A percentile compares a stretch with the other conserved stretches of the same genome.
Evolutionary conservation across 2,329 filamentous ascomycete species (phyloP).

Genomic region (Pseudogymnoascus sp.): DNA sequence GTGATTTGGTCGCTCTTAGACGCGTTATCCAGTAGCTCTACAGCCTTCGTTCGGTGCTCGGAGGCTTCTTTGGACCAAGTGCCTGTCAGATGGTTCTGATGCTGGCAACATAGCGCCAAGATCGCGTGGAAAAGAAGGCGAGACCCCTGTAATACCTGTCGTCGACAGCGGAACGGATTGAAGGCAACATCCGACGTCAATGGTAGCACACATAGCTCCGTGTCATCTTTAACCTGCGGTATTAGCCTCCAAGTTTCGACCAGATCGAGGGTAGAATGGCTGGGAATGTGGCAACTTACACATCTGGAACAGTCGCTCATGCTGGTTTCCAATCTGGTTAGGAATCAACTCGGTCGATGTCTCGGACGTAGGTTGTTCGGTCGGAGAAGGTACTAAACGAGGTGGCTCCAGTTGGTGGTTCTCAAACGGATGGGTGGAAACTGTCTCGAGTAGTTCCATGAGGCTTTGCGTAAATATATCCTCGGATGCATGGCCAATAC

Average conservation of each 20-base stretch:
- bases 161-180: slow-evolving; percentile 29
- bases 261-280: background rate
- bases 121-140: slow-evolving; percentile 29
- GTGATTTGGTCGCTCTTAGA: slow-evolving; percentile 11
- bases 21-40: slow-evolving; percentile 22
- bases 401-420: slow-evolving; percentile 2
- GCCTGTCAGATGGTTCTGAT: slow-evolving; percentile 25
- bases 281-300: background rate
- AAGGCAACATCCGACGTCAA: slow-evolving; percentile 27
- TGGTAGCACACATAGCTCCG: slow-evolving; percentile 30
- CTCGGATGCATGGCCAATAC: slow-evolving; percentile 3
- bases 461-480: background rate
- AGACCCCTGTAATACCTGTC: slow-evolving; percentile 20
- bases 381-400: background rate
- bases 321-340: background rate
- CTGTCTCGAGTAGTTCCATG: background rate
- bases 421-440: background rate
- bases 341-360: background rate
- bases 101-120: slow-evolving; percentile 27
- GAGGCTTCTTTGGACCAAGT: slow-evolving; percentile 20
- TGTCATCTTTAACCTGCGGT: slow-evolving; percentile 24
- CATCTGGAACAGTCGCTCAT: background rate
- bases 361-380: background rate
- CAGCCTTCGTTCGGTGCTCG: slow-evolving; percentile 21
- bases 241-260: background rate